Evolutionary conservation across 164 flowering plant genomes (phyloP).

Genomic region (Buxus sempervirens): DNA sequence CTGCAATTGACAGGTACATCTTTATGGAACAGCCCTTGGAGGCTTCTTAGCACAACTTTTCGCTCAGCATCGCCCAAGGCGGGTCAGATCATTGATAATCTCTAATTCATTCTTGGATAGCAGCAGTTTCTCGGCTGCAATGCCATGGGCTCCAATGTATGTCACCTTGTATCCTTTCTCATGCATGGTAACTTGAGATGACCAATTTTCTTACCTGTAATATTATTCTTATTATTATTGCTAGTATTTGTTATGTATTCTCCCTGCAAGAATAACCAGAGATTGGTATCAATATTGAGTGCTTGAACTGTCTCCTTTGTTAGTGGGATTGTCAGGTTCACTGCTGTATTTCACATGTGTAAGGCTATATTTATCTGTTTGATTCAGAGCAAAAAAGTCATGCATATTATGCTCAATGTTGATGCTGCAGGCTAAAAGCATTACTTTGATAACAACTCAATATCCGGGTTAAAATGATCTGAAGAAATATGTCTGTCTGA

Average conservation of each 20-base stretch:
- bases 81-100: conserved; percentile 81
- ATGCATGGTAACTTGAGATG: neutral
- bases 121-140: conserved; percentile 67
- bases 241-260: neutral
- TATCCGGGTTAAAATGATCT: neutral
- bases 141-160: conserved; percentile 99
- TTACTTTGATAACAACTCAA: too few relatives aligned
- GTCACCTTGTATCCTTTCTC: conserved; percentile 16
- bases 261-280: neutral
- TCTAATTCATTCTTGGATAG: conserved; percentile 94
- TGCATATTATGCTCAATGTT: neutral
- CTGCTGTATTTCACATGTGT: neutral
- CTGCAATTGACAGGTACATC: conserved; percentile 63
- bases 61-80: conserved; percentile 97
- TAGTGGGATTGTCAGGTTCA: neutral
- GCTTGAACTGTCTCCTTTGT: neutral
- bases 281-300: neutral
- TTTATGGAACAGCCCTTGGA: conserved; percentile 97
- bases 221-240: neutral
- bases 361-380: neutral
- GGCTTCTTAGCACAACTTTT: conserved; percentile 97
- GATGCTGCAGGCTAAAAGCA: too few relatives aligned
- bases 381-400: neutral
- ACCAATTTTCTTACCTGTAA: neutral
- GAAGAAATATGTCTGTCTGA: neutral